phyloP scores from a whole-genome alignment of 2,329 filamentous ascomycete species.

The Cladosporium sp. region DNA sequence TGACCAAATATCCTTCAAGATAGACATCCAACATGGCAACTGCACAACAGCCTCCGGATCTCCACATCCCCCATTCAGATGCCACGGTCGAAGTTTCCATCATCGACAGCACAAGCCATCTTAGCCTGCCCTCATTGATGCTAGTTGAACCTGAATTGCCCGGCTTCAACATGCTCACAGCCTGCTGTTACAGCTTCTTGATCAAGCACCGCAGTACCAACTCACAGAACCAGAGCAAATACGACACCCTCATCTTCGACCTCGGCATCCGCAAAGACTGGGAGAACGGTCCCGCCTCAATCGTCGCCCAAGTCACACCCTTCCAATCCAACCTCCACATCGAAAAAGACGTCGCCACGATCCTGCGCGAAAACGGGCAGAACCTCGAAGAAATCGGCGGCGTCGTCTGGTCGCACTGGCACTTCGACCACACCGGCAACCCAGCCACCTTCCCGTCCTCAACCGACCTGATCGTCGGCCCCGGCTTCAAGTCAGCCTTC shows the following conservation, averaged over 20 bases:
- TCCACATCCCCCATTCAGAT: conserved; percentile 34
- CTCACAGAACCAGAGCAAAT: conserved; percentile 28
- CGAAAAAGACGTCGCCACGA: conserved; percentile 42
- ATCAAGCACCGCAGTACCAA: conserved; percentile 44
- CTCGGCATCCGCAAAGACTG: conserved; percentile 48
- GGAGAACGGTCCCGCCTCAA: conserved; percentile 37
- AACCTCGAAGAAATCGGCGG: conserved; percentile 32
- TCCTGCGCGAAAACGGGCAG: conserved; percentile 38
- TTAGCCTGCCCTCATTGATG: conserved; percentile 22
- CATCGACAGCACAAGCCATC: conserved; percentile 31
- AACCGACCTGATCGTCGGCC: conserved; percentile 48
- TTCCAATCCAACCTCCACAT: conserved; percentile 35
- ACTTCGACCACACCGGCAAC: conserved; percentile 38
- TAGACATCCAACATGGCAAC: not conserved
- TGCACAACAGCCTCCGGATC: conserved; percentile 29
- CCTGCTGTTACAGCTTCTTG: conserved; percentile 48
- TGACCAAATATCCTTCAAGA: too few species aligned
- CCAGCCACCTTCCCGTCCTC: conserved; percentile 42
- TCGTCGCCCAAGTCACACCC: conserved; percentile 30
- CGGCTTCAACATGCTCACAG: conserved; percentile 36
- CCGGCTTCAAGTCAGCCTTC: conserved; percentile 43
- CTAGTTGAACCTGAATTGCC: conserved; percentile 38
- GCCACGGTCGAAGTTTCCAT: conserved; percentile 34
- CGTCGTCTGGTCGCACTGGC: conserved; percentile 28
- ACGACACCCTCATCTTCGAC: conserved; percentile 45